Percentiles rank a stretch among this genome's conserved stretches.
phyloP scores from a whole-genome alignment of 495 filamentous ascomycete species.

The Podospora tetraspora region DNA sequence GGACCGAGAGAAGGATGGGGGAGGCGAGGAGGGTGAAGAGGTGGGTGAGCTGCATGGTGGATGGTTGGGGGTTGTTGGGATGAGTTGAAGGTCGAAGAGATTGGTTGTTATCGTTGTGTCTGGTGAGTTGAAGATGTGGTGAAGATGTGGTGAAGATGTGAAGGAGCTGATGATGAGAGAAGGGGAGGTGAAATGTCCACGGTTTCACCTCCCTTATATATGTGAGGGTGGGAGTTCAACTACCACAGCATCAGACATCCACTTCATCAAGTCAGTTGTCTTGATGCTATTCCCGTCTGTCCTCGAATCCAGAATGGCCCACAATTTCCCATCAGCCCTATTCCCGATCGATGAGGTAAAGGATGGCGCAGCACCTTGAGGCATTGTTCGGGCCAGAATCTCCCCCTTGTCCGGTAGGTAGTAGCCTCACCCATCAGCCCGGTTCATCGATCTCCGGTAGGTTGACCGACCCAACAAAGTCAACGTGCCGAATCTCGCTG shows the following conservation, averaged over 20 bases:
- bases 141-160: neutral
- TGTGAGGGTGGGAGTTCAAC: neutral
- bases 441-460: neutral
- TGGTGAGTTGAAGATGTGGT: neutral
- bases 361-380: neutral
- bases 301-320: fast-evolving
- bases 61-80: neutral
- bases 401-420: too few species aligned
- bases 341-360: neutral
- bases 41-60: neutral
- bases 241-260: neutral
- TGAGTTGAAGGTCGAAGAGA: neutral
- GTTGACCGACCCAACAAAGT: neutral
- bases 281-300: neutral
- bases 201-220: neutral
- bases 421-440: neutral
- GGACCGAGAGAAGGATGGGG: neutral
- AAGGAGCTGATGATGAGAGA: neutral
- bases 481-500: neutral
- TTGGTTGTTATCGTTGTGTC: neutral
- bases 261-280: neutral
- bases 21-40: neutral
- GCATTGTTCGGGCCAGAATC: too few species aligned
- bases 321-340: neutral
- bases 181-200: neutral